Base-by-base conservation (phyloP, 768 basidiomycete genomes). In the Tulasnella sp. region DNA sequence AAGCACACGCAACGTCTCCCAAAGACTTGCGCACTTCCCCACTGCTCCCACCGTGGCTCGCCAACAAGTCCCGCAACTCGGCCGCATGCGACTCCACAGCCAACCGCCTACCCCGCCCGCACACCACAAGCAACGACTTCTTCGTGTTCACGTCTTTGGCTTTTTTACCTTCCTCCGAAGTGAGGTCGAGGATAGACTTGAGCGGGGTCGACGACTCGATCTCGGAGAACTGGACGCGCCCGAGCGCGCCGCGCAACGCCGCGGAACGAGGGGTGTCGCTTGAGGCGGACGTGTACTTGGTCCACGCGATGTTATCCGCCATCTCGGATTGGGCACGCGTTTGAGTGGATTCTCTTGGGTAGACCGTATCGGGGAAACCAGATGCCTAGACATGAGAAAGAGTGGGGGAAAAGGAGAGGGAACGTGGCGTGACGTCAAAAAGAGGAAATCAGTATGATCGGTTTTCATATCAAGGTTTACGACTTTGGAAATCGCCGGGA, bases 251-350 rank as follows among this genome's bases (percentile, higher is more conserved):
- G 0, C 76, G 52, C 40, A 82, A 75, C 5, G 74, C 77, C 14
- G 80, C 73, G 44, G 80, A 76, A 62, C 77, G 80, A 0, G 76
- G 74, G 6, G 76, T 69, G 2, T 44, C 73, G 19, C 79, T 74
- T 14, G 77, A 74, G 29, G 71, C 12, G 6, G 79, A 77, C 1
- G 88, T 83, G 76, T 87, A 90, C 52, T 84, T 85, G 0, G 84
- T 82, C 93, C 94, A 95, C n/a, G 87, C 77, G 35, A 95, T 75
- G 76, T 88, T 87, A 78, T 98, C 95, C 1, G 93, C 93, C 1
- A 91, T 90, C 26, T 90, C 87, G 0, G 92, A 95, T 4, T 85
- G 86, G 16, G 96, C 79, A 7, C 85, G 84, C 9, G 84, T 88
- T 76, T 89, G 83, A 5, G 91, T 90, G 72, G 81, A 87, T 7